These are phyloP conservation scores for Candida orba DNA, from an alignment of 805 yeast genomes.

Conservation along the genomic window DNA sequence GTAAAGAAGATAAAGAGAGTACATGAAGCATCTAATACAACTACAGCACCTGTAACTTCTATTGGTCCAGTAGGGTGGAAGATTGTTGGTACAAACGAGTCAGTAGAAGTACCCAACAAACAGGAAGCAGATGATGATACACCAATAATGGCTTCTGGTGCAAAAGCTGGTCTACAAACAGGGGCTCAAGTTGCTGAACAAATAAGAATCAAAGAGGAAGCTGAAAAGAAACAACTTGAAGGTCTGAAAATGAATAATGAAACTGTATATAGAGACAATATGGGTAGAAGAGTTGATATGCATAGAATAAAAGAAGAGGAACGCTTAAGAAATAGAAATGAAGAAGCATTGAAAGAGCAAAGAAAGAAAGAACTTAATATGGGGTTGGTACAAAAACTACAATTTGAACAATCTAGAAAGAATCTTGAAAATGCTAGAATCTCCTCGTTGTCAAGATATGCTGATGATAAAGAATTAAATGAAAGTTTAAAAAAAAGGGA, in stretches of 20 bases:
- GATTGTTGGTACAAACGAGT: constrained; percentile 18
- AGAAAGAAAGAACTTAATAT: constrained; percentile 26
- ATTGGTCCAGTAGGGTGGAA: constrained; percentile 16
- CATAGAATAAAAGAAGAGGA: constrained; percentile 23
- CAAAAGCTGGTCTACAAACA: constrained; percentile 40
- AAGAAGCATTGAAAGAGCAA: constrained; percentile 23
- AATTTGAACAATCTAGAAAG: constrained; percentile 29
- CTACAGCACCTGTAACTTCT: neutral
- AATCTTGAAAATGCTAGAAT: constrained; percentile 22
- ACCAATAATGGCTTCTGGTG: constrained; percentile 25
- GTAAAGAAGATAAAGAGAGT: neutral
- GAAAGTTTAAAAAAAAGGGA: constrained; percentile 25
- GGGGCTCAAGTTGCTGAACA: constrained; percentile 35
- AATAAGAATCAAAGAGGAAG: constrained; percentile 25
- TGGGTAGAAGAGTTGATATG: constrained; percentile 48
- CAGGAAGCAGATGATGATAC: neutral
- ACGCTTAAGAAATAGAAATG: constrained; percentile 21
- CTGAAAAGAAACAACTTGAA: constrained; percentile 10
- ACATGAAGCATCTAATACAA: neutral
- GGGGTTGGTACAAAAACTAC: constrained; percentile 34
- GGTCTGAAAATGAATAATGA: constrained; percentile 14
- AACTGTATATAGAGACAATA: constrained; percentile 54
- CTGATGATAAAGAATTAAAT: constrained; percentile 34
- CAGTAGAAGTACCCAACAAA: neutral
- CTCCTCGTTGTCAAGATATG: constrained; percentile 25